Evolutionary conservation across 2,329 filamentous ascomycete species (phyloP).

Genomic region (Elsinoe australis): DNA sequence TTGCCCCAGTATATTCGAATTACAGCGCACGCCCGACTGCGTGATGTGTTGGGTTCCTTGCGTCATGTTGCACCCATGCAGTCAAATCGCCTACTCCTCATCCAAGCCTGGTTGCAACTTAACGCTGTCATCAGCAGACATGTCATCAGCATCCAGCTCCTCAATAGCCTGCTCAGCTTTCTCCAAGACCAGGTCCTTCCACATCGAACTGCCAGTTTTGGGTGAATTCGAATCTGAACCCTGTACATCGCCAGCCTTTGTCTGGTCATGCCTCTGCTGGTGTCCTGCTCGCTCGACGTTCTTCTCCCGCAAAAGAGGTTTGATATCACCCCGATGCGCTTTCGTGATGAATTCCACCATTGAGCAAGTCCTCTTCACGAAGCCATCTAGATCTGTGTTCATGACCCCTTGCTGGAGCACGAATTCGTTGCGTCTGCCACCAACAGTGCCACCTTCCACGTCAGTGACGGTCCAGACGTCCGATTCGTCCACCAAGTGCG

Average conservation of each 20-base stretch:
- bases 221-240: not conserved
- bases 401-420: not conserved
- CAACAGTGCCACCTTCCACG: constrained; percentile 15
- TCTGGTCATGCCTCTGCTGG: not conserved
- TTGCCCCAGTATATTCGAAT: too few relatives aligned
- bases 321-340: not conserved
- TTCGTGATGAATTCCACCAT: constrained; percentile 1
- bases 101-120: not conserved
- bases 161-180: not conserved
- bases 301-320: not conserved
- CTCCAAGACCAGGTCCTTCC: not conserved
- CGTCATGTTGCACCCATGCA: too few relatives aligned
- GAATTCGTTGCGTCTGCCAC: constrained; percentile 17
- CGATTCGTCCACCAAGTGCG: not conserved
- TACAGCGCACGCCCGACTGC: too few relatives aligned
- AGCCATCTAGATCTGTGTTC: not conserved
- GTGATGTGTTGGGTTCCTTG: too few relatives aligned
- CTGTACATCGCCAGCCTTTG: not conserved
- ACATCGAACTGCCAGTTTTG: not conserved
- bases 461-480: not conserved
- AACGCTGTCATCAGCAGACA: not conserved
- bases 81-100: too few relatives aligned
- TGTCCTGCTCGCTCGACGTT: not conserved
- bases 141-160: not conserved
- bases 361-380: constrained; percentile 5